Conservation (phyloP, 768 basidiomycete genomes). For the Amylocystis lapponica region DNA sequence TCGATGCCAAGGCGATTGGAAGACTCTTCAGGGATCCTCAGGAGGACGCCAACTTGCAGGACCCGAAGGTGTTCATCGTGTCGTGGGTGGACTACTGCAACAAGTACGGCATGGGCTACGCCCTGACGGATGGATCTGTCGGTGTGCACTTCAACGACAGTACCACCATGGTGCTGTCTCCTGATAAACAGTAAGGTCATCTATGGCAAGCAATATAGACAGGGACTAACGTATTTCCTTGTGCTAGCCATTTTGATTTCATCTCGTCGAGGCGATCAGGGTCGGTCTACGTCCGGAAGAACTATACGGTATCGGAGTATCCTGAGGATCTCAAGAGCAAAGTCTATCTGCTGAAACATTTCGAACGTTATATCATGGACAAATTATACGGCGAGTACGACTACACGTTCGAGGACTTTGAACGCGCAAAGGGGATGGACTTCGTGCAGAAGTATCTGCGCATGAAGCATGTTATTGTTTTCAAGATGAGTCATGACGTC, state of each 20-base stretch:
- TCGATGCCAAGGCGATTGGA: slow-evolving; percentile 60
- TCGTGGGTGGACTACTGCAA: slow-evolving; percentile 99
- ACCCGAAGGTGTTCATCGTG: slow-evolving; percentile 85
- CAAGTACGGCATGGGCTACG: slow-evolving; percentile 99
- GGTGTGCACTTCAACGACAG: slow-evolving; percentile 98
- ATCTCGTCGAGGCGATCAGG: slow-evolving; percentile 66
- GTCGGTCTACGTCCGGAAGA: slow-evolving; percentile 65
- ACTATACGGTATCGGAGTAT: slow-evolving; percentile 60
- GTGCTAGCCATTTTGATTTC: slow-evolving; percentile 79
- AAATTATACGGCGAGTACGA: slow-evolving; percentile 79
- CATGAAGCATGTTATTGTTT: slow-evolving; percentile 96
- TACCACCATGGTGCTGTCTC: slow-evolving; percentile 76
- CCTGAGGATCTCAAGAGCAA: slow-evolving; percentile 86
- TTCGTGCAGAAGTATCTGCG: slow-evolving; percentile 94
- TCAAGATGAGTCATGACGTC: slow-evolving; percentile 92
- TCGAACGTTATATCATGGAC: slow-evolving; percentile 93
- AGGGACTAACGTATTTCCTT: slow-evolving; percentile 1
- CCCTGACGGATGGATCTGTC: slow-evolving; percentile 89
- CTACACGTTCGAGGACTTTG: slow-evolving; percentile 70
- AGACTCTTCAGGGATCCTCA: slow-evolving; percentile 64
- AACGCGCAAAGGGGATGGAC: slow-evolving; percentile 78
- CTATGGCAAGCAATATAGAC: too few relatives aligned
- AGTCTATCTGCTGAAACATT: slow-evolving; percentile 88
- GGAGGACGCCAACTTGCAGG: slow-evolving; percentile 43
- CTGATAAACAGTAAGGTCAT: slow-evolving; percentile 67